These are phyloP conservation scores for Talaromyces sp. DNA, from an alignment of 2,329 filamentous ascomycete genomes.

Conservation along the genomic window DNA sequence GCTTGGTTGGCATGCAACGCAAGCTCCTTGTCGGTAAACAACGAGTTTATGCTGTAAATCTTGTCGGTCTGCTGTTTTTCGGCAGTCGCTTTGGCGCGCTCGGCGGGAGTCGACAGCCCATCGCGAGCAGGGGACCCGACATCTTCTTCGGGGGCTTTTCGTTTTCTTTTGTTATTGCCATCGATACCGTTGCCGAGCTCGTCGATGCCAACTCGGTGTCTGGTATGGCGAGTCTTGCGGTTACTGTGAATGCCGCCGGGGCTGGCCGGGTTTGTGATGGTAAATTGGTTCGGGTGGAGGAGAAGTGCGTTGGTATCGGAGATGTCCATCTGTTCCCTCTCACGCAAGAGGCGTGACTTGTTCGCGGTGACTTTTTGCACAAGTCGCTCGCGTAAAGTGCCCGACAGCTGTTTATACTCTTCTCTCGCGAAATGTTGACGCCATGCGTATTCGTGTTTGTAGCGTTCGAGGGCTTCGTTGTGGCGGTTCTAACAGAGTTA, in stretches of 20 bases:
- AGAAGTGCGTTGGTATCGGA: constrained; percentile 63
- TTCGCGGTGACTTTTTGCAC: constrained; percentile 55
- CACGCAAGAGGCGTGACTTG: constrained; percentile 54
- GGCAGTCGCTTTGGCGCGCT: constrained; percentile 50
- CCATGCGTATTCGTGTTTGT: constrained; percentile 55
- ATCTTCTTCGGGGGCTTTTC: constrained; percentile 54
- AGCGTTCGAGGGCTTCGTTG: constrained; percentile 51
- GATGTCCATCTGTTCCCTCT: constrained; percentile 64
- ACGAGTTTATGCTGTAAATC: constrained; percentile 57
- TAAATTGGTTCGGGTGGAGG: constrained; percentile 62
- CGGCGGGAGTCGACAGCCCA: constrained; percentile 45
- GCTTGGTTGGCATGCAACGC: constrained; percentile 58
- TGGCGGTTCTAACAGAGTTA: constrained; percentile 49
- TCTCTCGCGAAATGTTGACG: constrained; percentile 59
- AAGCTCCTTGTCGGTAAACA: constrained; percentile 65
- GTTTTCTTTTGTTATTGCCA: constrained; percentile 53
- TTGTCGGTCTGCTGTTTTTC: constrained; percentile 56
- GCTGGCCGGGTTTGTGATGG: constrained; percentile 59
- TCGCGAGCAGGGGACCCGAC: constrained; percentile 54
- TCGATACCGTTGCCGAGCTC: constrained; percentile 45
- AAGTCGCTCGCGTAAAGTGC: constrained; percentile 58
- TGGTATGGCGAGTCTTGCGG: constrained; percentile 59
- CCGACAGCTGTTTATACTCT: constrained; percentile 56
- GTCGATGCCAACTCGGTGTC: constrained; percentile 54
- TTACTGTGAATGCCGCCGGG: constrained; percentile 58